Base-by-base conservation (phyloP, 345 rosid species). In the Rhodamnia argentea region DNA sequence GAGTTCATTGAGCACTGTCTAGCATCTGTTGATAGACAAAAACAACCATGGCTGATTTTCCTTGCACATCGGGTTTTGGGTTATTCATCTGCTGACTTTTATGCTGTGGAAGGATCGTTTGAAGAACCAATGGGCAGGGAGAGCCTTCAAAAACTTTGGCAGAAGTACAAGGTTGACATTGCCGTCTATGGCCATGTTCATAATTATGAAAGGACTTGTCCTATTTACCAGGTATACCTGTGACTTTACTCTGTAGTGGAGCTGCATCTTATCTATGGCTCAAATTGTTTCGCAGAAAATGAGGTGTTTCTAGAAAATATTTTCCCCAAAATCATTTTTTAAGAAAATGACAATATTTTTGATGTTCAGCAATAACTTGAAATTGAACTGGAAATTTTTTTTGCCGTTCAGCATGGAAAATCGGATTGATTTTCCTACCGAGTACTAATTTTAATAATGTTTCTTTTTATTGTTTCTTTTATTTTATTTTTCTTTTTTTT, bases 1-100 rank as follows among this genome's bases (percentile, higher is more conserved):
- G 81, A 88, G 83, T 94, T 94, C 91, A 94, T 95, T 4, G 94
- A 95, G 86, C 83, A 86, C 50, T 94, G 98, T 85, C 93, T 94
- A 22, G 94, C 98, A 55, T 78, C 98, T 56, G 97, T 83, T 7
- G 96, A 94, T 84, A 93, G 98, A 84, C 94, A 86, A 89, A 92
- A 94, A 85, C 98, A 95, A 86, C 98, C 97, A 24, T 95, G 98
- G 97, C 90, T 95, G 55, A 94, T 95, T 84, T 95, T 95, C 87
- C 87, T 88, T 13, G 96, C 95, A 52, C 98, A 94, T 88, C 94
- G 98, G 24, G 95, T 94, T 57, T 95, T 94, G 1, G 96, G 98
- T 5, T 95, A 95, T 85, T 93, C 98, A 52, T 90, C 94, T 14
- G 86, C 89, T 84, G 87, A 87, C 26, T 94, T 92, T 92, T 91